A percentile compares a stretch with the other conserved stretches of the same genome.
These are phyloP conservation scores for Rhizoclosmatium sp. DNA, from an alignment of 192 early-diverging fungal genomes.

Conservation along the genomic window DNA sequence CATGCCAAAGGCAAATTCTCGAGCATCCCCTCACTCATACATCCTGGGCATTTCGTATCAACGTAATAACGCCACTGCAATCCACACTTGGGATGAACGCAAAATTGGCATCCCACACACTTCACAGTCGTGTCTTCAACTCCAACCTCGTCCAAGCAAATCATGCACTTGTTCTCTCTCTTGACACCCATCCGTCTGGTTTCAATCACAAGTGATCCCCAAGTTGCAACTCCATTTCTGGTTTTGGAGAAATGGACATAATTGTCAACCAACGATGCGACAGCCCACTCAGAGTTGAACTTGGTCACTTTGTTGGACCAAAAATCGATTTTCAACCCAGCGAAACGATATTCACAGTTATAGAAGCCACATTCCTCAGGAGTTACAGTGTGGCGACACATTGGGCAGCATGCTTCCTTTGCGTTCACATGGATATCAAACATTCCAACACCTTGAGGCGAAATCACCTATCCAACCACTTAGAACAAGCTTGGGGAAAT, in stretches of 20 bases:
- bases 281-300: not conserved
- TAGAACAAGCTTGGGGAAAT: not conserved
- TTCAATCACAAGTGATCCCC: conserved; percentile 4
- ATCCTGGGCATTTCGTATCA: too few species aligned
- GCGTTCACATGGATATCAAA: not conserved
- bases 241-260: not conserved
- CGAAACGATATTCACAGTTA: conserved; percentile 8
- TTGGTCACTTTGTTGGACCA: not conserved
- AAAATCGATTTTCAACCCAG: not conserved
- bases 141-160: too few species aligned
- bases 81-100: too few species aligned
- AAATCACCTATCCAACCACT: not conserved
- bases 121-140: too few species aligned
- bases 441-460: not conserved
- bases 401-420: not conserved
- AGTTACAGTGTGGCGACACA: not conserved
- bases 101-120: too few species aligned
- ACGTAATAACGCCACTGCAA: too few species aligned
- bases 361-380: not conserved
- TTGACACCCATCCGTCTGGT: not conserved
- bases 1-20: too few species aligned
- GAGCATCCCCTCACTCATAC: too few species aligned
- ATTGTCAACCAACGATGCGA: not conserved
- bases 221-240: not conserved
- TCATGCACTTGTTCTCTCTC: too few species aligned